These are phyloP conservation scores for Pseudogymnoascus sp. DNA, from an alignment of 2,329 filamentous ascomycete species.

Conservation along the genomic window DNA sequence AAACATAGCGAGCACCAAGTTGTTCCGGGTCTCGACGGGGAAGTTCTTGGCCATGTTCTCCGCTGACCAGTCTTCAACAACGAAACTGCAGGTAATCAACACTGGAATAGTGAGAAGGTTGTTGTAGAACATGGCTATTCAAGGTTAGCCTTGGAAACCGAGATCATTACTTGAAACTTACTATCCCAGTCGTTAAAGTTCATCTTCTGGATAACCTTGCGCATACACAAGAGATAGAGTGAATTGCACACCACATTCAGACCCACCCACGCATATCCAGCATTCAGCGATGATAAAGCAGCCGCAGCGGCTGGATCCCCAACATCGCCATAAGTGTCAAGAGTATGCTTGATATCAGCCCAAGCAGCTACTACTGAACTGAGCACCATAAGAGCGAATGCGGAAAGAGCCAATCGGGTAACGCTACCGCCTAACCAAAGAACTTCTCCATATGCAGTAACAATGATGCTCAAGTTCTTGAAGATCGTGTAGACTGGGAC, in stretches of 20 bases:
- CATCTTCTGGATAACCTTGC: conserved; percentile 94
- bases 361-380: conserved; percentile 87
- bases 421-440: conserved; percentile 92
- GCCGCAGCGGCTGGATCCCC: conserved; percentile 51
- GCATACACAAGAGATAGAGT: conserved; percentile 77
- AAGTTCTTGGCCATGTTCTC: conserved; percentile 79
- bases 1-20: conserved; percentile 75
- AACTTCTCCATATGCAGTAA: conserved; percentile 92
- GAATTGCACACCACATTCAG: conserved; percentile 89
- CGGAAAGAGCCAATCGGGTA: conserved; percentile 72
- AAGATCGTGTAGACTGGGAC: conserved; percentile 98
- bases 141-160: neutral
- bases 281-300: conserved; percentile 76
- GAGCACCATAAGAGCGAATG: conserved; percentile 87
- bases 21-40: conserved; percentile 64
- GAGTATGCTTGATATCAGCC: conserved; percentile 84
- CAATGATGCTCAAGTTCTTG: conserved; percentile 94
- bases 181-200: conserved; percentile 98
- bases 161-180: conserved; percentile 43
- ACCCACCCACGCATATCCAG: conserved; percentile 92
- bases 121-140: conserved; percentile 93
- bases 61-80: conserved; percentile 82
- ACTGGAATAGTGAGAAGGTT: conserved; percentile 90
- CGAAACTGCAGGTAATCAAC: conserved; percentile 66
- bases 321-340: conserved; percentile 35